phyloP scores from a whole-genome alignment of 495 filamentous ascomycete species.

The Penicillium samsonianum region DNA sequence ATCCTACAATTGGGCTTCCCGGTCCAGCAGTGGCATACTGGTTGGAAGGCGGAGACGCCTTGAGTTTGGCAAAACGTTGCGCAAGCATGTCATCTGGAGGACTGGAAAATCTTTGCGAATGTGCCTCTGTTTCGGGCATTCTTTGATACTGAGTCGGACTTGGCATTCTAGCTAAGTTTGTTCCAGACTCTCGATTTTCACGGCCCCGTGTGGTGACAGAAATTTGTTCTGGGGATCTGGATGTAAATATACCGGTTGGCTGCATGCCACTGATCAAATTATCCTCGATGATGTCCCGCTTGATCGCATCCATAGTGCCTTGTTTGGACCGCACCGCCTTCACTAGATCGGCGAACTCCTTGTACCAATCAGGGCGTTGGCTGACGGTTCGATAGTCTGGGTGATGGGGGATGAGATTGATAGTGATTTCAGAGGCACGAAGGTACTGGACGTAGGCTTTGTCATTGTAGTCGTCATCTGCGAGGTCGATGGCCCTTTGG shows the following conservation, averaged over 20 bases:
- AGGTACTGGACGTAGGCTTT: slow-evolving; percentile 76
- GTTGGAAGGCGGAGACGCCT: slow-evolving; percentile 29
- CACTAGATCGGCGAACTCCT: slow-evolving; percentile 46
- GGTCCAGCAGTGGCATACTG: slow-evolving; percentile 21
- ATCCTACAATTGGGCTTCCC: slow-evolving; percentile 33
- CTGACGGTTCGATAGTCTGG: slow-evolving; percentile 56
- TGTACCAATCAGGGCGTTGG: slow-evolving; percentile 41
- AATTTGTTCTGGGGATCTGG: slow-evolving; percentile 13
- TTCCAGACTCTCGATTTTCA: slow-evolving; percentile 23
- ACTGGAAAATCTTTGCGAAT: slow-evolving; percentile 29
- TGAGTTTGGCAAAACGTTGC: slow-evolving; percentile 49
- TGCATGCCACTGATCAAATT: slow-evolving; percentile 40
- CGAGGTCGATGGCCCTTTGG: slow-evolving; percentile 33
- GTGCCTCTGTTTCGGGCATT: slow-evolving; percentile 20
- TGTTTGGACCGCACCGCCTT: slow-evolving; percentile 51
- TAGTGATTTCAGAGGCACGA: slow-evolving; percentile 71
- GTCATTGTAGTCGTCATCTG: slow-evolving; percentile 57
- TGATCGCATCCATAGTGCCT: slow-evolving; percentile 47
- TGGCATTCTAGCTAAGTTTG: slow-evolving; percentile 40
- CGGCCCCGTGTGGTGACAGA: slow-evolving; percentile 25
- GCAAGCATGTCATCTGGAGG: slow-evolving; percentile 43
- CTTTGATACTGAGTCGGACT: slow-evolving; percentile 45
- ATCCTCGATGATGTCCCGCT: slow-evolving; percentile 47
- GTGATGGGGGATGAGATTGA: slow-evolving; percentile 72
- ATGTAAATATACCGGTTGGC: slow-evolving; percentile 24